Base-by-base conservation (phyloP, 768 basidiomycete genomes). In the Phylloporus sp. region DNA sequence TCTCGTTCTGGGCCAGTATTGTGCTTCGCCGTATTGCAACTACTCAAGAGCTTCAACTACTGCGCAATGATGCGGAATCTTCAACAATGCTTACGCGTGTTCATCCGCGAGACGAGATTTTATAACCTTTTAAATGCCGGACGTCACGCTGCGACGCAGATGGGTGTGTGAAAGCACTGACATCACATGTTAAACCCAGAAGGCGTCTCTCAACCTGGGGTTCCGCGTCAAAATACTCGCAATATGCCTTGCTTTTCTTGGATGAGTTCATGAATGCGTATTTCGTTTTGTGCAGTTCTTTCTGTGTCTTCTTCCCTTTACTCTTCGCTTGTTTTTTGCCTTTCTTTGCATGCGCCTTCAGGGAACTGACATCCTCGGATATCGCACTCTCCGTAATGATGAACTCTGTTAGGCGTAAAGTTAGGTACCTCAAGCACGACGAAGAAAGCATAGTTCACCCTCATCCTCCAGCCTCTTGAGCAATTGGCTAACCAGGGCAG, bases 391-490 rank as follows among this genome's bases (percentile, higher is more conserved):
- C 74, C 26, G 78, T 76, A 3, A 74, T 70, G 28, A 90, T 79
- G 59, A 88, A 87, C 18, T 79, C 87, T 89, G 53, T 27, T 40
- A 20, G 38, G 5, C 8, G 16, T 27, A 38, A 47, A n/a, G 38
- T 64, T 23, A 64, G 49, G 27, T 27, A 49, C 11, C 35, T 22
- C 42, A 12, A 28, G 27, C 49, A 31, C 9, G 16, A 26, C 13
- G 13, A 11, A 38, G 24, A 28, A 42, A n/a, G 35, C 26, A 18
- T 23, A 22, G 26, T 46, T 13, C 29, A 86, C 89, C 86, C 75
- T 91, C 85, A 31, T 74, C 73, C 67, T 90, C 85, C 15, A 91
- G 75, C 41, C 84, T 72, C 60, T 80, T 82, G 60, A 89, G 77
- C 29, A 89, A 67, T 56, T 86, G 85, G 3, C 78, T 76, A 28